phyloP scores from a whole-genome alignment of 176 grass and related monocot species.

The Phoenix dactylifera region DNA sequence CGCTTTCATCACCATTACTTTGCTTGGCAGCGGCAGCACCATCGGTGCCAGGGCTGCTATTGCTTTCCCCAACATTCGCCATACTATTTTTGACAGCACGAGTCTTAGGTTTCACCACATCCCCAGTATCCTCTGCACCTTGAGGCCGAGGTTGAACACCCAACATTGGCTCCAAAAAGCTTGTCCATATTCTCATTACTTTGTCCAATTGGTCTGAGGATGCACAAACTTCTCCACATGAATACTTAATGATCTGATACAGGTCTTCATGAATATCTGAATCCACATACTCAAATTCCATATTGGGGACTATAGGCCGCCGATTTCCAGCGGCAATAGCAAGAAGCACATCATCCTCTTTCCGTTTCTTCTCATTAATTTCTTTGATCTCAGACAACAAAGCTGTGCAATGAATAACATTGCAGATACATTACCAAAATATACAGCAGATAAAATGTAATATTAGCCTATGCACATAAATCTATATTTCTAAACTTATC shows the following conservation, averaged over 20 bases:
- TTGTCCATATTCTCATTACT: slow-evolving; percentile 49
- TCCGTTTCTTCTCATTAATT: slow-evolving; percentile 55
- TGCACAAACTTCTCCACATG: slow-evolving; percentile 55
- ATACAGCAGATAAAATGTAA: too few relatives aligned
- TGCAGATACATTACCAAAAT: too few relatives aligned
- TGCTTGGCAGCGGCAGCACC: slow-evolving; percentile 15
- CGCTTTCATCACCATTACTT: slow-evolving; percentile 15
- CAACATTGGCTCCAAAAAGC: slow-evolving; percentile 57
- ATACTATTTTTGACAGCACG: slow-evolving; percentile 22
- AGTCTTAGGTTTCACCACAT: slow-evolving; percentile 27
- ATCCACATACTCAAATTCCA: slow-evolving; percentile 60
- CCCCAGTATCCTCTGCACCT: slow-evolving; percentile 28
- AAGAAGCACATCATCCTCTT: slow-evolving; percentile 48
- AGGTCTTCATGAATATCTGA: slow-evolving; percentile 55
- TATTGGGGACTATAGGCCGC: slow-evolving; percentile 47
- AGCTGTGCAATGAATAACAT: slow-evolving; percentile 26
- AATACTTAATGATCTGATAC: slow-evolving; percentile 60
- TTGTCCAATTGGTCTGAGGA: slow-evolving; percentile 44
- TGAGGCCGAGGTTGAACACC: slow-evolving; percentile 30
- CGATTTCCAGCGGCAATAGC: slow-evolving; percentile 42
- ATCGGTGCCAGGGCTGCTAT: slow-evolving; percentile 25
- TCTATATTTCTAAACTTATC: too few relatives aligned
- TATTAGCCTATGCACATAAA: too few relatives aligned
- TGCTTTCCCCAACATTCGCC: slow-evolving; percentile 31
- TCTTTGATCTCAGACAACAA: slow-evolving; percentile 61